Evolutionary conservation across 257 asterid species (phyloP).

Genomic region (Leonotis leonurus): DNA sequence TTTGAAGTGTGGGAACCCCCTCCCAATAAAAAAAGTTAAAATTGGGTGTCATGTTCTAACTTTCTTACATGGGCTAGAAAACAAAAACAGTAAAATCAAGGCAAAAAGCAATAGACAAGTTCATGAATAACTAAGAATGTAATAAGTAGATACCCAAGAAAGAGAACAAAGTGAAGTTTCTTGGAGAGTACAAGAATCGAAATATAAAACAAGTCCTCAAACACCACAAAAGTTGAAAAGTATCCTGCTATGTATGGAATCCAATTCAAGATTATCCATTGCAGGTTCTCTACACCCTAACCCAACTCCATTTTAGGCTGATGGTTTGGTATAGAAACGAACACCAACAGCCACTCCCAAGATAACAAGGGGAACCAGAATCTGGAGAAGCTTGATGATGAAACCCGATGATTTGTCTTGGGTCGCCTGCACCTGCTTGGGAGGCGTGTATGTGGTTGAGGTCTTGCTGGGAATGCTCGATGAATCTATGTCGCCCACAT

Average conservation of each 20-base stretch:
- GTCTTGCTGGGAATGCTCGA: slow-evolving; percentile 40
- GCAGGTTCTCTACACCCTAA: neutral
- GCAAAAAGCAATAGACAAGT: slow-evolving; percentile 13
- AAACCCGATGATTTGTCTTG: slow-evolving; percentile 61
- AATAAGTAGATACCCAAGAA: slow-evolving; percentile 10
- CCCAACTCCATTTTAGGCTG: slow-evolving; percentile 34
- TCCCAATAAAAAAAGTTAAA: no score
- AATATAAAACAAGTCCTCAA: no score
- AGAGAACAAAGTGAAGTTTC: slow-evolving; percentile 5
- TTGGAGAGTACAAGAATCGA: neutral
- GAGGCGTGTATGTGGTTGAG: slow-evolving; percentile 35
- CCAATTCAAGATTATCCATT: no score
- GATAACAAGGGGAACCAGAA: slow-evolving; percentile 66
- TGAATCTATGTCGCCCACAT: slow-evolving; percentile 55
- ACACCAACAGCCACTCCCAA: slow-evolving; percentile 64
- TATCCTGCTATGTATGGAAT: no score
- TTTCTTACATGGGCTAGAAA: neutral
- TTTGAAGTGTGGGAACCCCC: no score
- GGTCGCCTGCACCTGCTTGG: slow-evolving; percentile 47
- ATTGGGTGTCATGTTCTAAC: no score
- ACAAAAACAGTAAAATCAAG: neutral
- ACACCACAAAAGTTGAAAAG: no score
- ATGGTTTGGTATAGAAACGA: slow-evolving; percentile 68
- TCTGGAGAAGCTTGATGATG: slow-evolving; percentile 67
- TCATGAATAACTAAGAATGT: slow-evolving; percentile 13